Percentiles rank a stretch among this genome's conserved stretches.
Conservation (phyloP, 306 rosid species). For the Malus sieversii region DNA sequence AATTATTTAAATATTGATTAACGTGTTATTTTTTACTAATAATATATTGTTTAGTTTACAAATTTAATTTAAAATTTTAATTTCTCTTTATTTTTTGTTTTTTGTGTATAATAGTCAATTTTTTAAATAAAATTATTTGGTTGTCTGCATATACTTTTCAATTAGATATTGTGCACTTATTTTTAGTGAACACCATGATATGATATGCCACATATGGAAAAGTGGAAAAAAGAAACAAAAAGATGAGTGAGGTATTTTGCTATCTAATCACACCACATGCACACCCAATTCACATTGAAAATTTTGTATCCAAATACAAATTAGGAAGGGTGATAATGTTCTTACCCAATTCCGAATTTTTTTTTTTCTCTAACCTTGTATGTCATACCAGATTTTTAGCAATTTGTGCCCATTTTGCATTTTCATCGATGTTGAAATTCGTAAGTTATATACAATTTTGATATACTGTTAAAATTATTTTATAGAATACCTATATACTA, state of each 20-base stretch:
- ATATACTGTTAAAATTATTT: no score
- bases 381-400: neutral
- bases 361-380: neutral
- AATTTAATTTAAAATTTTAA: no score
- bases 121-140: neutral
- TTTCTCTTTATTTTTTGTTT: no score
- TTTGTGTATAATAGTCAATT: neutral
- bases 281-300: neutral
- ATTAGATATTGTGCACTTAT: neutral
- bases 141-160: neutral
- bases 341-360: neutral
- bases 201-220: neutral
- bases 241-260: neutral
- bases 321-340: neutral
- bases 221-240: neutral
- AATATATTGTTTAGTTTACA: rapidly evolving
- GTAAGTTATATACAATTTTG: no score
- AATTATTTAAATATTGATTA: no score
- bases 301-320: neutral
- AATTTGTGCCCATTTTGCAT: no score
- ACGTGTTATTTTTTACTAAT: no score
- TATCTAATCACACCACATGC: neutral
- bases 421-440: no score
- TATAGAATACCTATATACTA: no score
- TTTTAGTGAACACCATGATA: neutral